Evolutionary conservation across 1,284 basidiomycete species (phyloP), one percentile per base, ranked within the genome.

Genomic region (Porogramme epimiltina): DNA sequence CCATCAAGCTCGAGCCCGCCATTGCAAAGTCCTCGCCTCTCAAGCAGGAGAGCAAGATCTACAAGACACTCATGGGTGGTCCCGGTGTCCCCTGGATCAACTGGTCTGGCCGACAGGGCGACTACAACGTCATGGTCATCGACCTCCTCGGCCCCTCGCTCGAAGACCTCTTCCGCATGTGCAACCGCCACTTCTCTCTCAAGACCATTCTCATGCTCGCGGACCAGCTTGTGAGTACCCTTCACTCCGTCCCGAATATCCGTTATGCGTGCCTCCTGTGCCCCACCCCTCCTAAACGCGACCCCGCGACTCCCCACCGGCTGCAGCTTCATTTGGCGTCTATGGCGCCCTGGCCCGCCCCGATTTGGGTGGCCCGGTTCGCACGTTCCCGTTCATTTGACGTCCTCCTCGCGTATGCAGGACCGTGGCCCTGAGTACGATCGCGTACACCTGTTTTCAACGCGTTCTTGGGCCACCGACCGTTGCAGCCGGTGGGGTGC

Each of bases 91-190:
- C 95, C 2, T 96, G 93, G 79, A 92, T 97, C 54, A 84, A 94
- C 77, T 97, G 93, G 88, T 95, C 89, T 38, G 95, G 95, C 24
- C 90, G 86, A 63, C 90, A 95, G 66, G 95, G 94, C 62, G 93
- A 95, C 75, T 97, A 95, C 77, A 95, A 97, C 65, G 93, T 95
- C 61, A 93, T 98, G 92, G 92, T 97, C 64, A 87, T 97, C 65
- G 95, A 97, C 78, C 82, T 97, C 38, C 83, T 98, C 49, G 95
- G 95, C 1, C 93, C 95, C 4, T 93, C 90, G 9, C 79, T 97
- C 51, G 95, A 98, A 69, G 94, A 97, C 70, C 81, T 96, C 47
- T 97, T 97, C 84, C 93, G 95, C 74, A 90, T 92, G 72, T 97
- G 94, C 77, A 94, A 94, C 75, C 83, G 91, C 53, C 89, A 91